Evolutionary conservation across 2,329 filamentous ascomycete genomes (phyloP).

Genomic region (Colletotrichum sp.): DNA sequence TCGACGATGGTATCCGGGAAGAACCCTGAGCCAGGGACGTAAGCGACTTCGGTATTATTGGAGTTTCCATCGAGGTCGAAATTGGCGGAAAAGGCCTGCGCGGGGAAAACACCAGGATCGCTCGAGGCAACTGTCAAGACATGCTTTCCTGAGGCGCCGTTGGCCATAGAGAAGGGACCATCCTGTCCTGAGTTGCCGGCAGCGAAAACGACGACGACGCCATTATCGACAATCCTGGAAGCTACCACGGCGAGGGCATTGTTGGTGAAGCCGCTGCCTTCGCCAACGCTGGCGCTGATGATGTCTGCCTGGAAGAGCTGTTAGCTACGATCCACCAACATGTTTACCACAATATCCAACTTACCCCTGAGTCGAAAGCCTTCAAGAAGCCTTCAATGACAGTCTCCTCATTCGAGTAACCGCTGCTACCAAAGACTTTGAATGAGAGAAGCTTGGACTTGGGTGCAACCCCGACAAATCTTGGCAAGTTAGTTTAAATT

Average conservation of each 20-base stretch:
- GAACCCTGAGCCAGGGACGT: background rate
- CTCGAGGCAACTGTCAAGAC: constrained; percentile 47
- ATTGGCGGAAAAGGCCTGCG: background rate
- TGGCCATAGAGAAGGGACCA: constrained; percentile 51
- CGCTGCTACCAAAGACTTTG: constrained; percentile 28
- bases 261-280: constrained; percentile 40
- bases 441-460: constrained; percentile 30
- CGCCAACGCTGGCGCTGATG: constrained; percentile 46
- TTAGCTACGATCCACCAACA: background rate
- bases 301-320: constrained; percentile 32
- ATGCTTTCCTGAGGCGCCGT: constrained; percentile 43
- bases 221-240: constrained; percentile 46
- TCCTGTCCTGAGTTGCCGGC: constrained; percentile 55
- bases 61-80: background rate
- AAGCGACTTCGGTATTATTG: background rate
- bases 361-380: constrained; percentile 37
- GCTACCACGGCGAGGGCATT: constrained; percentile 47
- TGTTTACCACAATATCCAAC: background rate
- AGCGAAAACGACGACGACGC: constrained; percentile 55
- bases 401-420: constrained; percentile 14
- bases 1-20: constrained; percentile 7
- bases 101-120: background rate
- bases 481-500: background rate
- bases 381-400: constrained; percentile 38
- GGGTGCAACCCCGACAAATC: constrained; percentile 30